Conservation (phyloP, 1,284 basidiomycete species). For the Amylostereum areolatum region DNA sequence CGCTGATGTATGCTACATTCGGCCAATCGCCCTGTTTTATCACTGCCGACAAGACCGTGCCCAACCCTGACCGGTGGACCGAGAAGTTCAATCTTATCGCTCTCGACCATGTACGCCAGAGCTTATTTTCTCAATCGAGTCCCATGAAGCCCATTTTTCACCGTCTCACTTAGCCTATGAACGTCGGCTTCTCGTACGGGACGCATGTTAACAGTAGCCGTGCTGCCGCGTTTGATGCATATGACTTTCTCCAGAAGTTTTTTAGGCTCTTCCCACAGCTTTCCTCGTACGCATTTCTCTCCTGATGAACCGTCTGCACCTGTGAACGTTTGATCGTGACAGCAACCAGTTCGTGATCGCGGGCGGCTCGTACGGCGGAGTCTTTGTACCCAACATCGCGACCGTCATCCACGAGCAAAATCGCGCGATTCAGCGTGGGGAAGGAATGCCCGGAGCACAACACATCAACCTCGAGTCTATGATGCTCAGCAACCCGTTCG, state of each 20-base stretch:
- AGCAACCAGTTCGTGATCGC: slow-evolving; percentile 25
- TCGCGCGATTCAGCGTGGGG: slow-evolving; percentile 13
- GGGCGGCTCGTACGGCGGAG: slow-evolving; percentile 28
- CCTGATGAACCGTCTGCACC: too few relatives aligned
- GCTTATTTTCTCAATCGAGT: not conserved
- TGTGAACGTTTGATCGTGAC: not conserved
- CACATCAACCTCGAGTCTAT: slow-evolving; percentile 26
- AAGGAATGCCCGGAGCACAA: slow-evolving; percentile 13
- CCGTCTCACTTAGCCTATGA: slow-evolving; percentile 19
- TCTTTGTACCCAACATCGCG: slow-evolving; percentile 28
- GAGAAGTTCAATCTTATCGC: slow-evolving; percentile 25
- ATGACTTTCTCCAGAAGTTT: slow-evolving; percentile 30
- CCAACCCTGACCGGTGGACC: slow-evolving; percentile 24
- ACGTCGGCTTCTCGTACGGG: slow-evolving; percentile 27
- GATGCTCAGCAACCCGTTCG: slow-evolving; percentile 26
- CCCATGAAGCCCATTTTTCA: not conserved
- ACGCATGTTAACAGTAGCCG: slow-evolving; percentile 23
- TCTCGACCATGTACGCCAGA: slow-evolving; percentile 25
- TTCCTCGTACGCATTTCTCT: slow-evolving; percentile 11
- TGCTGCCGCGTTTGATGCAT: slow-evolving; percentile 25
- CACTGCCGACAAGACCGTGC: slow-evolving; percentile 14
- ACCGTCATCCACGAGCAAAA: slow-evolving; percentile 28
- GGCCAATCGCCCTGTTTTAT: slow-evolving; percentile 24
- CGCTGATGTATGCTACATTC: slow-evolving; percentile 21
- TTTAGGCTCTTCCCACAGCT: slow-evolving; percentile 24